Conservation (phyloP, 2,329 filamentous ascomycete genomes). For the Fusarium mundagurra region DNA sequence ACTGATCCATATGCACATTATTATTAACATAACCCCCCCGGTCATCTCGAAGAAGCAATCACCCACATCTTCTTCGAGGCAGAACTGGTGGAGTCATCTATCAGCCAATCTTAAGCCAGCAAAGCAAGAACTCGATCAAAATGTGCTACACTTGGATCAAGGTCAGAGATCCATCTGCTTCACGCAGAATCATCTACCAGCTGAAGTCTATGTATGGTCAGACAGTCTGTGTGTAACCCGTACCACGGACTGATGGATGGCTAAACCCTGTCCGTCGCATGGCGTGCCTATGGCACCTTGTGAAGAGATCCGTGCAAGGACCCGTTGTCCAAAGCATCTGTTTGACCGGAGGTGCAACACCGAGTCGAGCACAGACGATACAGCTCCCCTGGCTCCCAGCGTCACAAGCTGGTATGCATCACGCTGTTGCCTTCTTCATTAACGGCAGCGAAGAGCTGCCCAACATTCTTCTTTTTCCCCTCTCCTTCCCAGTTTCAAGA, state of each 20-base stretch:
- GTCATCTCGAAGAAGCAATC: neutral
- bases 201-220: constrained; percentile 2
- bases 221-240: constrained; percentile 24
- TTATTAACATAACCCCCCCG: neutral
- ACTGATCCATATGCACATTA: neutral
- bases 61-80: neutral
- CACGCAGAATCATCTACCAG: neutral
- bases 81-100: neutral
- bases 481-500: neutral
- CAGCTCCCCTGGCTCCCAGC: neutral
- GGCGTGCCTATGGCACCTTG: constrained; percentile 25
- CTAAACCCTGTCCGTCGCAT: constrained; percentile 39
- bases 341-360: constrained; percentile 30
- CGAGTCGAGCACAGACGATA: constrained; percentile 30
- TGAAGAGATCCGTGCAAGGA: constrained; percentile 32
- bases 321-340: constrained; percentile 5
- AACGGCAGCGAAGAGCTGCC: neutral
- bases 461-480: constrained; percentile 12
- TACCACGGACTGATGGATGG: constrained; percentile 31
- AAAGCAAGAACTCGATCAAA: neutral
- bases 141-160: neutral
- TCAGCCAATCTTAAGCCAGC: neutral
- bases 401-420: constrained; percentile 17
- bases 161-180: neutral
- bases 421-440: constrained; percentile 8